Evolutionary conservation across 768 basidiomycete genomes (phyloP), one percentile per base, ranked within the genome.

Genomic region (Podaxis sp.): DNA sequence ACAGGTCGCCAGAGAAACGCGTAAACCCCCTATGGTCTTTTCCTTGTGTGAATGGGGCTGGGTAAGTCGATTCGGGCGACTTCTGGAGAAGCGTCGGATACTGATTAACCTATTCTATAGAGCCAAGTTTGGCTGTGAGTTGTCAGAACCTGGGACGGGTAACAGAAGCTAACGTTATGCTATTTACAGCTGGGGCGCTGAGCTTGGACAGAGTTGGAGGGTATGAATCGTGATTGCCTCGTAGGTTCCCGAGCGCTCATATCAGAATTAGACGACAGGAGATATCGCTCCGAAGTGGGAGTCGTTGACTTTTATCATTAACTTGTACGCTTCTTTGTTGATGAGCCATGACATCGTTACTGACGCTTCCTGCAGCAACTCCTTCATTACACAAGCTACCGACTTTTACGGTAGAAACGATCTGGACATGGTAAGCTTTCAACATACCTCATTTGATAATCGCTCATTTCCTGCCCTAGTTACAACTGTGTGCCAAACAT

Each of bases 381-480:
- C 87, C 2, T 88, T 89, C 71, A 76, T 80, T 65, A 79, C 86
- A 0, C 82, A 79, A 75, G 82, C 86, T 2, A 82, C 84, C 11
- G 86, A 88, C 72, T 89, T 88, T 67, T 87, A 85, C 64, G 87
- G 87, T 19, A 83, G 82, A 63, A 88, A 87, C 63, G 88, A 89
- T 68, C 75, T 89, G 75, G 87, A 89, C 70, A 88, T 89, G 58
- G 87, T 87, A 65, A 38, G 75, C 36, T 62, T 4, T 42, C 44
- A 51, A 59, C 63, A 58, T 64, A 19, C 51, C 54, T 56, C 44
- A 15, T 61, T 38, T 38, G 63, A 48, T 24, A 40, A 36, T 33
- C 3, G n/a, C 24, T 52, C 13, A 62, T 36, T 67, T 39, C 40
- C 39, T 55, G 33, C 33, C 57, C 33, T 68, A 86, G 86, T 75